Evolutionary conservation across 371 early-diverging fungal genomes (phyloP).

Genomic region (Ecytonucleospora hepatopenaei): DNA sequence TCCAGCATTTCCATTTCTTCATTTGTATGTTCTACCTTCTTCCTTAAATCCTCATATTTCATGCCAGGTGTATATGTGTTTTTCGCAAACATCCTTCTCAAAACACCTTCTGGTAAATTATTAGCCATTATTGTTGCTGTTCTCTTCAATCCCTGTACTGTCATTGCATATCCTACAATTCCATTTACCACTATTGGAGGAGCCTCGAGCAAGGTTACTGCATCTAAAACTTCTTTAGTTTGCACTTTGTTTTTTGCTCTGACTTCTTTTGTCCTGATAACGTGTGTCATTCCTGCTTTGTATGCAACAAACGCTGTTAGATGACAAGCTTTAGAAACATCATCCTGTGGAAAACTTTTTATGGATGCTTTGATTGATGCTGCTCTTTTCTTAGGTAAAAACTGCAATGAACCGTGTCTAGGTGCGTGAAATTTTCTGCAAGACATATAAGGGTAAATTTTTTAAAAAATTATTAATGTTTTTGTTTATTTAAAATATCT

Average conservation of each 20-base stretch:
- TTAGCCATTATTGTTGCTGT: slow-evolving; percentile 95
- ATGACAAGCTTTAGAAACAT: slow-evolving; percentile 80
- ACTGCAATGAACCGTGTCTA: slow-evolving; percentile 92
- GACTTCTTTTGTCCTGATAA: slow-evolving; percentile 91
- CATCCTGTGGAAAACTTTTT: slow-evolving; percentile 96
- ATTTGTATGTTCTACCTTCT: slow-evolving; percentile 65
- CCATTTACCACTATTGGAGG: slow-evolving; percentile 94
- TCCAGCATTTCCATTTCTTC: slow-evolving; percentile 86
- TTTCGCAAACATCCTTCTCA: slow-evolving; percentile 97
- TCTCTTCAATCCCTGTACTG: slow-evolving; percentile 86
- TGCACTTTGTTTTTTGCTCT: slow-evolving; percentile 42
- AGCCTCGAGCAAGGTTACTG: slow-evolving; percentile 92
- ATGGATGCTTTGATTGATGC: slow-evolving; percentile 78
- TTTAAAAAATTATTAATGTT: neutral
- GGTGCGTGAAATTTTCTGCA: slow-evolving; percentile 67
- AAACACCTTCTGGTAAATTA: slow-evolving; percentile 87
- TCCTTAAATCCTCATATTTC: slow-evolving; percentile 93
- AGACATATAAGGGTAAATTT: slow-evolving; percentile 48
- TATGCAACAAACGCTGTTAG: slow-evolving; percentile 94
- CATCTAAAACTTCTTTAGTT: slow-evolving; percentile 85
- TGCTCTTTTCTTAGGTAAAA: slow-evolving; percentile 92
- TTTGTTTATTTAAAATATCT: neutral
- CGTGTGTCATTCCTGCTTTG: slow-evolving; percentile 99
- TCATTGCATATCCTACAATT: slow-evolving; percentile 96
- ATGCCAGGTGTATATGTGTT: slow-evolving; percentile 84